phyloP scores from a whole-genome alignment of 106 monocot species.

The Dioscorea dumetorum region DNA sequence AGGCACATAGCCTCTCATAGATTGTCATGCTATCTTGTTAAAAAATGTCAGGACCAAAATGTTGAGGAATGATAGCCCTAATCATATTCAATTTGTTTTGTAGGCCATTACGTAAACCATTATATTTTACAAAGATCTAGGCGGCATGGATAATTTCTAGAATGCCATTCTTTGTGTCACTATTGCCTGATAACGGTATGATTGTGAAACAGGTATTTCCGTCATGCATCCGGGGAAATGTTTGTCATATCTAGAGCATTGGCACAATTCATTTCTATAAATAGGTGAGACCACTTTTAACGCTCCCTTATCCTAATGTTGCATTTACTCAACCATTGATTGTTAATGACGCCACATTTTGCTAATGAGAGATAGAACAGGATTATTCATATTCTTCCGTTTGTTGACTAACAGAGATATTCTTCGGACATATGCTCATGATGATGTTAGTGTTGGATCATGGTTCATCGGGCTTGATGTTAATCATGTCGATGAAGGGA shows the following conservation, averaged over 20 bases:
- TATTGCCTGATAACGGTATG: no score
- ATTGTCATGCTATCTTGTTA: no score
- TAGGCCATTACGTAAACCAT: no score
- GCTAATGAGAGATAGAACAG: background rate
- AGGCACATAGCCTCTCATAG: no score
- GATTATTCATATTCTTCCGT: background rate
- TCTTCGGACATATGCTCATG: slow-evolving; percentile 88
- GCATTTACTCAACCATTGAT: no score
- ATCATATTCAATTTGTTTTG: no score
- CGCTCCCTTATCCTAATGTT: background rate
- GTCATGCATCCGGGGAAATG: slow-evolving; percentile 90
- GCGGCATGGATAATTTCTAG: no score
- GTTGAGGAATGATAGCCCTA: no score
- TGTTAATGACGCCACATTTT: no score
- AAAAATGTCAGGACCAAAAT: no score
- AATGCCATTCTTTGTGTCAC: no score
- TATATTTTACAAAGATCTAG: no score
- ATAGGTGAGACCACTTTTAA: slow-evolving; percentile 31
- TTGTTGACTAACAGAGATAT: slow-evolving; percentile 32
- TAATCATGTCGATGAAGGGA: slow-evolving; percentile 74
- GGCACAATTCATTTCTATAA: slow-evolving; percentile 85
- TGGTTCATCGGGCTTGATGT: slow-evolving; percentile 97
- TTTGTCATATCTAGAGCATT: slow-evolving; percentile 68
- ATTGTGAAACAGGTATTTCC: slow-evolving; percentile 53
- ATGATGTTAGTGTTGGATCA: slow-evolving; percentile 89